phyloP scores from a whole-genome alignment of 2,329 filamentous ascomycete species.

The Pseudohalonectria lignicola region DNA sequence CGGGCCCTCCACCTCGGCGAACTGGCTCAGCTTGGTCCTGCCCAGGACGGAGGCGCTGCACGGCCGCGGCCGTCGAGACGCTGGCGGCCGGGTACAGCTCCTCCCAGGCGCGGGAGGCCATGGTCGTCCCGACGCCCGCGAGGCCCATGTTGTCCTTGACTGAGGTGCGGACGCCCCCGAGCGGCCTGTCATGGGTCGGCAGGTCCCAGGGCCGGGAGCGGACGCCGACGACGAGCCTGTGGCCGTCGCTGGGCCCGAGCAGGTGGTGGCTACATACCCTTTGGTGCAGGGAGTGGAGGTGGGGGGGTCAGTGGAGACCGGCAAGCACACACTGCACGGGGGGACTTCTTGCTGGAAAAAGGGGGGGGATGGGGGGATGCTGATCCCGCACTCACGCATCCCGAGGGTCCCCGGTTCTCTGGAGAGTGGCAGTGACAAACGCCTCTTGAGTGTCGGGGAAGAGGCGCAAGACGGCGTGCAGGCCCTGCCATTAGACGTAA shows the following conservation, averaged over 20 bases:
- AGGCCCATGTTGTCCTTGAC: constrained; percentile 51
- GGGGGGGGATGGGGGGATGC: background rate
- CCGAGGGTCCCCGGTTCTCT: too few relatives aligned
- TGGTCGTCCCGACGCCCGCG: constrained; percentile 36
- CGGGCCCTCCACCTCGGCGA: constrained; percentile 26
- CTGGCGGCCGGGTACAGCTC: constrained; percentile 36
- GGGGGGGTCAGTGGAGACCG: too few relatives aligned
- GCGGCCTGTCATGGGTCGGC: constrained; percentile 32
- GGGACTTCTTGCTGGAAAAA: too few relatives aligned
- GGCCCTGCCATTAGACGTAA: constrained; percentile 17
- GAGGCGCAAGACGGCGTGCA: constrained; percentile 22
- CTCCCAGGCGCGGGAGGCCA: constrained; percentile 46
- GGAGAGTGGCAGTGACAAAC: constrained; percentile 19
- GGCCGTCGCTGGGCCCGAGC: constrained; percentile 3
- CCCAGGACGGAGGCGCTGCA: constrained; percentile 41
- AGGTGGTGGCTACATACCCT: too few relatives aligned
- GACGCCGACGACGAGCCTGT: constrained; percentile 22
- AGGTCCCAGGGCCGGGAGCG: constrained; percentile 46
- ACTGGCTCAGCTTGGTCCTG: constrained; percentile 32
- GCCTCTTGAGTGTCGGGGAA: constrained; percentile 21
- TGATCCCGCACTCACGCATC: background rate
- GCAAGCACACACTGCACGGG: too few relatives aligned
- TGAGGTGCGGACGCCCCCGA: constrained; percentile 43
- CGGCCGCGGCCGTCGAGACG: constrained; percentile 29
- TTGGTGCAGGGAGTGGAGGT: too few relatives aligned